A percentile compares a stretch with the other conserved stretches of the same genome.
Evolutionary conservation across 2,329 filamentous ascomycete species (phyloP).

Genomic region (Furcasterigmium sp.): DNA sequence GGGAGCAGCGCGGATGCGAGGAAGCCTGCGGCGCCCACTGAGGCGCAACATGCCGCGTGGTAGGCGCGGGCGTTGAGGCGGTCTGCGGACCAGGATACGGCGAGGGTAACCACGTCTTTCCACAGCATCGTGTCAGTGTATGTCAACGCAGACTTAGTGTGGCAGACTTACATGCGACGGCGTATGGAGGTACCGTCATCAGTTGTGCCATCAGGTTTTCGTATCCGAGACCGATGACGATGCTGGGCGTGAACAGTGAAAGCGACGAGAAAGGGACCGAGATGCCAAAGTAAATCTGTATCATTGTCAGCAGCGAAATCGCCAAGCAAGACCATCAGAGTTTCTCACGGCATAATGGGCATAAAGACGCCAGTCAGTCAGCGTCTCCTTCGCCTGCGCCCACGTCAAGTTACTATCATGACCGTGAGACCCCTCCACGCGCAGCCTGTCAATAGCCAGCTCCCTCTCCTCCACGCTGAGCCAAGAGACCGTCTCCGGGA

Average conservation of each 20-base stretch:
- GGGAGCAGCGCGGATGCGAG: conserved; percentile 55
- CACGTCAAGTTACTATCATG: conserved; percentile 58
- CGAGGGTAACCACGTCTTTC: conserved; percentile 10
- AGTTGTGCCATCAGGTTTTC: conserved; percentile 52
- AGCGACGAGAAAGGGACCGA: conserved; percentile 52
- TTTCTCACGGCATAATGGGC: conserved; percentile 48
- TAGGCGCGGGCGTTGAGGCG: conserved; percentile 49
- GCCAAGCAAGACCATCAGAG: neutral
- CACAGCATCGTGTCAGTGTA: neutral
- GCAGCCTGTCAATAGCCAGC: conserved; percentile 41
- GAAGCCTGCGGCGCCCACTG: conserved; percentile 43
- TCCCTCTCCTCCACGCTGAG: conserved; percentile 55
- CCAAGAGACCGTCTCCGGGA: conserved; percentile 59
- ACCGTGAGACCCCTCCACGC: conserved; percentile 46
- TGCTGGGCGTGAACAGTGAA: conserved; percentile 57
- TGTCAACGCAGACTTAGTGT: neutral
- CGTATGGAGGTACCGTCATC: conserved; percentile 63
- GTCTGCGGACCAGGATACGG: conserved; percentile 56
- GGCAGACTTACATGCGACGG: conserved; percentile 38
- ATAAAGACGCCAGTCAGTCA: conserved; percentile 63
- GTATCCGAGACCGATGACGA: conserved; percentile 49
- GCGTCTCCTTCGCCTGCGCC: conserved; percentile 63
- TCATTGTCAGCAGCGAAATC: conserved; percentile 9
- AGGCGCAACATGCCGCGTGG: conserved; percentile 18
- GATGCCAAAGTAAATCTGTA: conserved; percentile 30